phyloP scores from a whole-genome alignment of 345 rosid genomes.

The Gossypium sturtianum region DNA sequence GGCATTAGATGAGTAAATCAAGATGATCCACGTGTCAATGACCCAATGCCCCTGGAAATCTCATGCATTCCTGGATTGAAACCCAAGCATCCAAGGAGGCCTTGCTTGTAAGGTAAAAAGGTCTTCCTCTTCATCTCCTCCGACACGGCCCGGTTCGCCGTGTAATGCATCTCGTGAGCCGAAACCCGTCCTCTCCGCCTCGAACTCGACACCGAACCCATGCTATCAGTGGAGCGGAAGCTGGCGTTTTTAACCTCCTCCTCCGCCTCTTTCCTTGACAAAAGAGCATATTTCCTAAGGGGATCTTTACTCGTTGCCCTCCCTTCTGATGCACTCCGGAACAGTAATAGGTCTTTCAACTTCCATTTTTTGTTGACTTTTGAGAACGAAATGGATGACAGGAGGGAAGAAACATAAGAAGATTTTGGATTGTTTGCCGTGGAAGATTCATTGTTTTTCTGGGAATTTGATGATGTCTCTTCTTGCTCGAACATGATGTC shows the following conservation, averaged over 20 bases:
- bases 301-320: conserved; percentile 48
- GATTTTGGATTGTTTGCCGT: conserved; percentile 29
- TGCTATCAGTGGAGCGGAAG: conserved; percentile 63
- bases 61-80: conserved; percentile 61
- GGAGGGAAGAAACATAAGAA: conserved; percentile 40
- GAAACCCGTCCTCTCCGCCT: conserved; percentile 42
- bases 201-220: conserved; percentile 31
- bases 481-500: conserved; percentile 42
- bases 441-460: conserved; percentile 24
- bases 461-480: conserved; percentile 13
- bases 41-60: conserved; percentile 62
- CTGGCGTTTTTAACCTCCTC: conserved; percentile 55
- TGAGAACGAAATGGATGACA: conserved; percentile 62
- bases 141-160: conserved; percentile 69
- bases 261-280: conserved; percentile 45
- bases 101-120: conserved; percentile 81
- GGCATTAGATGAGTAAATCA: neutral
- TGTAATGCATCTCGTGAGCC: conserved; percentile 89
- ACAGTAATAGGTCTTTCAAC: conserved; percentile 62
- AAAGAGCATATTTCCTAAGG: conserved; percentile 34
- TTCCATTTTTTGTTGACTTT: conserved; percentile 66
- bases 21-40: conserved; percentile 45
- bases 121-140: conserved; percentile 93
- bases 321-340: conserved; percentile 92
- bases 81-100: conserved; percentile 83